Evolutionary conservation across 495 filamentous ascomycete species (phyloP).

Genomic region (Talaromyces borbonicus): DNA sequence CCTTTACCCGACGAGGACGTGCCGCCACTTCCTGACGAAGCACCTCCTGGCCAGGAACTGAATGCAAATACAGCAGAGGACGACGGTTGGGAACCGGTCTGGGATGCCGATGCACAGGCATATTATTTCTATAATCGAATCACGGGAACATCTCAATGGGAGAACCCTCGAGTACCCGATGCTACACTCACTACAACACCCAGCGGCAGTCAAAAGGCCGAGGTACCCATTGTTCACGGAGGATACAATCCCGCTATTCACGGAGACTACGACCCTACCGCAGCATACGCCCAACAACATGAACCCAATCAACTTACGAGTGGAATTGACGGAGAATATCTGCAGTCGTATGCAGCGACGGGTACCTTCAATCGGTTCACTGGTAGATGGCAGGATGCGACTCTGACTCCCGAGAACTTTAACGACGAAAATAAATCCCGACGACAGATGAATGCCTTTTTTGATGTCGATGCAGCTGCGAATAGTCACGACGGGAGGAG

Average conservation of each 20-base stretch:
- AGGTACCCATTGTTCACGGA: constrained; percentile 28
- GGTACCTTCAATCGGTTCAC: constrained; percentile 90
- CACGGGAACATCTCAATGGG: constrained; percentile 69
- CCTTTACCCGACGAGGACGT: constrained; percentile 41
- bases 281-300: constrained; percentile 69
- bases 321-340: constrained; percentile 19
- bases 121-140: constrained; percentile 91
- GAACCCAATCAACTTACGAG: constrained; percentile 26
- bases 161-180: constrained; percentile 72
- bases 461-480: constrained; percentile 95
- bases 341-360: constrained; percentile 48
- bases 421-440: constrained; percentile 82
- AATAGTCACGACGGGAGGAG: constrained; percentile 88
- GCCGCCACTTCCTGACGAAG: constrained; percentile 43
- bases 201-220: constrained; percentile 13
- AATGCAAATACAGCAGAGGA: constrained; percentile 35
- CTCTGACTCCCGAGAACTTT: constrained; percentile 59
- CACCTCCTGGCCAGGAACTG: constrained; percentile 32
- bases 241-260: constrained; percentile 96
- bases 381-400: constrained; percentile 64
- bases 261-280: constrained; percentile 88
- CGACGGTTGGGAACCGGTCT: constrained; percentile 84
- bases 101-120: constrained; percentile 58
- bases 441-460: constrained; percentile 89
- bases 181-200: constrained; percentile 15